phyloP scores from a whole-genome alignment of 1,284 basidiomycete genomes.

The Ganoderma lingzhi region DNA sequence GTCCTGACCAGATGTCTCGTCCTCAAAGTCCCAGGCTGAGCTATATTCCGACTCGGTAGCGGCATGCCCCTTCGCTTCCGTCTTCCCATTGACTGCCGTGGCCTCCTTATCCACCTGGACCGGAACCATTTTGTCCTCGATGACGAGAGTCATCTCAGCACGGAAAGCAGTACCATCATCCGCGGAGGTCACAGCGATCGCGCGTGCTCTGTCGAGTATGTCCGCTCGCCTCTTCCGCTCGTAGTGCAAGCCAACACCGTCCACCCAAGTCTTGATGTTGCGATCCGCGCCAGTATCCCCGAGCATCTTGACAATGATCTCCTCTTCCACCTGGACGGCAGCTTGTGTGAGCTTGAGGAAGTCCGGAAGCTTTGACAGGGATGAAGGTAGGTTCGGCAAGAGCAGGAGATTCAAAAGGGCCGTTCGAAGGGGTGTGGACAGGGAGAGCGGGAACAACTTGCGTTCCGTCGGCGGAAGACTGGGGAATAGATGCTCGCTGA shows the following conservation, averaged over 20 bases:
- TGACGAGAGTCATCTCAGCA: slow-evolving; percentile 42
- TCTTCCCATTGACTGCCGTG: slow-evolving; percentile 23
- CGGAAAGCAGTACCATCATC: slow-evolving; percentile 43
- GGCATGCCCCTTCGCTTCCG: slow-evolving; percentile 6
- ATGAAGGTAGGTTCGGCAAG: slow-evolving; percentile 70
- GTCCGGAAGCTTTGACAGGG: slow-evolving; percentile 60
- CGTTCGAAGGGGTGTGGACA: slow-evolving; percentile 64
- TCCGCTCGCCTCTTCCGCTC: slow-evolving; percentile 71
- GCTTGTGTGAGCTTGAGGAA: slow-evolving; percentile 66
- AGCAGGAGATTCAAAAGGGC: slow-evolving; percentile 73
- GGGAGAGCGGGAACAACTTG: slow-evolving; percentile 55
- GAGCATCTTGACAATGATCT: slow-evolving; percentile 57
- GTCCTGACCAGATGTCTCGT: slow-evolving; percentile 30
- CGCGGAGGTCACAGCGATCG: slow-evolving; percentile 50
- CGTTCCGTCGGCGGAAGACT: slow-evolving; percentile 57
- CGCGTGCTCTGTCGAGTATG: slow-evolving; percentile 66
- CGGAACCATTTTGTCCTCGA: slow-evolving; percentile 22
- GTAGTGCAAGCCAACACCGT: slow-evolving; percentile 72
- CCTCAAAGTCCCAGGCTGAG: slow-evolving; percentile 46
- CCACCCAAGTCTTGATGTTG: slow-evolving; percentile 68
- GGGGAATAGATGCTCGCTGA: slow-evolving; percentile 61
- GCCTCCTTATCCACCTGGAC: slow-evolving; percentile 36
- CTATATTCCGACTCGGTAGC: slow-evolving; percentile 37
- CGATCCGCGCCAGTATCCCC: slow-evolving; percentile 57
- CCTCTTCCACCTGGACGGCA: slow-evolving; percentile 70